phyloP scores from a whole-genome alignment of 2,329 filamentous ascomycete species.

The Trichoderma sp. region DNA sequence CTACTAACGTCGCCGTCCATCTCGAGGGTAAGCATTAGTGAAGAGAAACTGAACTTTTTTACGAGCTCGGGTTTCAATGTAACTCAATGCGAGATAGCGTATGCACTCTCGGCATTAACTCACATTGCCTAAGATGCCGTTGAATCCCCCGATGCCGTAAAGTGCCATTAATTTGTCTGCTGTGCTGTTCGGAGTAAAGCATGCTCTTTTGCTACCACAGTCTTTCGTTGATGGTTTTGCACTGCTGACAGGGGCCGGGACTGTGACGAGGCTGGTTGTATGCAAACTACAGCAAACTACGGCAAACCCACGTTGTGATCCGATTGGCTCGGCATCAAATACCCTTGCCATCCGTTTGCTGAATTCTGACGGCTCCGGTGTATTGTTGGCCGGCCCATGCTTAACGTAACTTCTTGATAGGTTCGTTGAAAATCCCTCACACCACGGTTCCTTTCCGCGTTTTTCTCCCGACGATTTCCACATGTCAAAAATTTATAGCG shows the following conservation, averaged over 20 bases:
- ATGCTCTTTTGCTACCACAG: background rate
- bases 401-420: background rate
- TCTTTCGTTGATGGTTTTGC: background rate
- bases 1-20: background rate
- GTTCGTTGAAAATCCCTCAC: background rate
- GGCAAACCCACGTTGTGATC: background rate
- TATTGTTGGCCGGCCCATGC: background rate
- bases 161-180: background rate
- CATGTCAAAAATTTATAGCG: background rate
- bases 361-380: background rate
- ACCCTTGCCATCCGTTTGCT: background rate
- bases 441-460: background rate
- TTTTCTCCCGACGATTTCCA: background rate
- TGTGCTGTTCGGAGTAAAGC: background rate
- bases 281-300: background rate
- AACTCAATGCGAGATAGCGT: background rate
- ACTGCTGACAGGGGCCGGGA: background rate
- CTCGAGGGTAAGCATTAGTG: background rate
- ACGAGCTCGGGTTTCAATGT: background rate
- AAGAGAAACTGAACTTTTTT: background rate
- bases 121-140: background rate
- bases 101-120: background rate
- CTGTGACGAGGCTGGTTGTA: background rate
- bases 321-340: background rate
- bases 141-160: background rate